Conservation (phyloP, 2,329 filamentous ascomycete species). For the Aspergillus brasiliensis region DNA sequence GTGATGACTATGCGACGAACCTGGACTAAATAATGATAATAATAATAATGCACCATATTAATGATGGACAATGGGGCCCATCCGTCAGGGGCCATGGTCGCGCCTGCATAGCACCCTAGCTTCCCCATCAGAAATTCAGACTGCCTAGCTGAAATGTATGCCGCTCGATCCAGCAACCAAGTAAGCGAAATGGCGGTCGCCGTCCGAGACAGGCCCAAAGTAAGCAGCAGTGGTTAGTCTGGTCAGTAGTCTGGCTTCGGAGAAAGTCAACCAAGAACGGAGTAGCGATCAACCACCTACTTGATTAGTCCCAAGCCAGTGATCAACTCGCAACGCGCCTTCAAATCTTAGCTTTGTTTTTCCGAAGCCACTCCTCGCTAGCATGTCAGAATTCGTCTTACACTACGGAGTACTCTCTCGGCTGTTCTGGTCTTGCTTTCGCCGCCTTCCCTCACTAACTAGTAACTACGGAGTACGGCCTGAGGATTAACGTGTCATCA, state of each 20-base stretch:
- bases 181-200: slow-evolving; percentile 20
- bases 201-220: slow-evolving; percentile 10
- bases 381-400: neutral
- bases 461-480: neutral
- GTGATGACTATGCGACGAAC: neutral
- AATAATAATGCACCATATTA: neutral
- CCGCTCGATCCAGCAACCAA: slow-evolving; percentile 16
- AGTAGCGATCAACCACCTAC: slow-evolving; percentile 11
- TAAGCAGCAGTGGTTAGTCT: too few relatives aligned
- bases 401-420: too few relatives aligned
- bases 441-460: too few relatives aligned
- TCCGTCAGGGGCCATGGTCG: neutral
- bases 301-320: neutral
- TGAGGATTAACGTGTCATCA: slow-evolving; percentile 11
- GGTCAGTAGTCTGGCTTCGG: slow-evolving; percentile 6
- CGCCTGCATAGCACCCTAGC: slow-evolving; percentile 7
- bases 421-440: too few relatives aligned
- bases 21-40: neutral
- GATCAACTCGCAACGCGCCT: slow-evolving; percentile 8
- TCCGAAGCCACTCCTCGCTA: neutral
- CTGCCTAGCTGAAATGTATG: slow-evolving; percentile 15
- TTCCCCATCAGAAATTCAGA: slow-evolving; percentile 2
- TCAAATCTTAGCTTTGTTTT: neutral
- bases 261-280: slow-evolving; percentile 10
- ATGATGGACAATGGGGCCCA: neutral